phyloP scores from a whole-genome alignment of 208 protist genomes.

The Phytomonas sp. region DNA sequence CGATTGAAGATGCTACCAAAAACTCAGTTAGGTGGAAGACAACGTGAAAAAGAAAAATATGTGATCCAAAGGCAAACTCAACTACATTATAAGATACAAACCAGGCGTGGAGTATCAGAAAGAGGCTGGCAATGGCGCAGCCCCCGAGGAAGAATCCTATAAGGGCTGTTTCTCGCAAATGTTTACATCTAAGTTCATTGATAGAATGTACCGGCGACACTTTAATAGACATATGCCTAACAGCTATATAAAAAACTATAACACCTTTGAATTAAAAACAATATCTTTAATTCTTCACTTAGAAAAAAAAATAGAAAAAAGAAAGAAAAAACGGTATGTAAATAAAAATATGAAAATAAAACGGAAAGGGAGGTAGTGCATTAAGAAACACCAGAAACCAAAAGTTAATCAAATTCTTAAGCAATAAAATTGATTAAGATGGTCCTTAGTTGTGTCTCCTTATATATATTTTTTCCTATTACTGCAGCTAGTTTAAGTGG shows the following conservation, averaged over 20 bases:
- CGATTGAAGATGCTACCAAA: slow-evolving; percentile 26
- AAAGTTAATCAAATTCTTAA: too few relatives aligned
- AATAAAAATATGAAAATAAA: slow-evolving; percentile 16
- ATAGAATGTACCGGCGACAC: slow-evolving; percentile 1
- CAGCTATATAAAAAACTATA: slow-evolving; percentile 5
- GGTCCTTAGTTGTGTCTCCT: too few relatives aligned
- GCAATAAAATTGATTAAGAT: too few relatives aligned
- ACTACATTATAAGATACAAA: slow-evolving; percentile 15
- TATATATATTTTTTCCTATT: too few relatives aligned
- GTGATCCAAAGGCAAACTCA: slow-evolving; percentile 46
- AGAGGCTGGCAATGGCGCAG: slow-evolving; percentile 18
- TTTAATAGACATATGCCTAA: slow-evolving; percentile 2
- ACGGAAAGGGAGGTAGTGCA: not conserved
- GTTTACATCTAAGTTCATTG: not conserved
- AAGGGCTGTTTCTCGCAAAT: slow-evolving; percentile 24
- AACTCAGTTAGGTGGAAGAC: slow-evolving; percentile 83
- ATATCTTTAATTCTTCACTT: not conserved
- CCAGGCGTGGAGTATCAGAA: slow-evolving; percentile 32
- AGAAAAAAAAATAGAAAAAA: not conserved
- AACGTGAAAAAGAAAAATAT: slow-evolving; percentile 47
- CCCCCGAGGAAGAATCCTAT: slow-evolving; percentile 53
- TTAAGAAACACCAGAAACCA: too few relatives aligned
- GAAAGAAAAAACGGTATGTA: not conserved
- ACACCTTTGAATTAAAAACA: slow-evolving; percentile 7
- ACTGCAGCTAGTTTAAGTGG: not conserved